phyloP scores from a whole-genome alignment of 768 basidiomycete species.

The Lentinula lateritia region DNA sequence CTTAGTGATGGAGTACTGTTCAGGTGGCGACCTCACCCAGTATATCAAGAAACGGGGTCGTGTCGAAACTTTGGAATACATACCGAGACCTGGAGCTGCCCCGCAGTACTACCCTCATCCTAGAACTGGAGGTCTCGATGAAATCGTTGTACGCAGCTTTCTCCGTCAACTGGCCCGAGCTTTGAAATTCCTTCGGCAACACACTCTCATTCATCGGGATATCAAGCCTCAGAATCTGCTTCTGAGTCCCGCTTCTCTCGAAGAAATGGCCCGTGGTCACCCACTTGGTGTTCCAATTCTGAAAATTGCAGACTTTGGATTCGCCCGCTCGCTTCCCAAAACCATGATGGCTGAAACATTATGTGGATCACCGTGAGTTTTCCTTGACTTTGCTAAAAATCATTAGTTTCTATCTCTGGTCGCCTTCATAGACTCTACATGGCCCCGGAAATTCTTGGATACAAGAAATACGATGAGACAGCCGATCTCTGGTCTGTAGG shows the following conservation, averaged over 20 bases:
- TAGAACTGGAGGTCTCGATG: conserved; percentile 82
- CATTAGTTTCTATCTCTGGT: background rate
- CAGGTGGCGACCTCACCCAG: conserved; percentile 91
- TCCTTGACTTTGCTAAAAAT: background rate
- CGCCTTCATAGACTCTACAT: conserved; percentile 71
- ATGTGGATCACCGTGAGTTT: conserved; percentile 89
- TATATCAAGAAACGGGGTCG: conserved; percentile 98
- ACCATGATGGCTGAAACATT: conserved; percentile 96
- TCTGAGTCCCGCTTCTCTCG: conserved; percentile 72
- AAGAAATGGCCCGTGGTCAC: conserved; percentile 82
- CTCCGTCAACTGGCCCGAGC: conserved; percentile 90
- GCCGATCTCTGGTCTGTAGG: conserved; percentile 99
- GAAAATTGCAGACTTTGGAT: conserved; percentile 98
- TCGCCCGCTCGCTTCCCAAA: conserved; percentile 87
- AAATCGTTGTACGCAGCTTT: conserved; percentile 88
- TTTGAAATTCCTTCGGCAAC: conserved; percentile 83
- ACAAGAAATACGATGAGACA: conserved; percentile 97
- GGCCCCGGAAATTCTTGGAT: conserved; percentile 97
- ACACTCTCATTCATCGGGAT: conserved; percentile 92
- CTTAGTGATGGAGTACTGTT: conserved; percentile 96
- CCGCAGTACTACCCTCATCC: conserved; percentile 90
- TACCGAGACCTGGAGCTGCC: conserved; percentile 61
- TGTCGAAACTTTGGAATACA: conserved; percentile 82
- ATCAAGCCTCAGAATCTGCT: conserved; percentile 98
- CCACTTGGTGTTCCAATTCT: conserved; percentile 90